phyloP scores from a whole-genome alignment of 2,329 filamentous ascomycete genomes.

The Talaromyces marneffei region DNA sequence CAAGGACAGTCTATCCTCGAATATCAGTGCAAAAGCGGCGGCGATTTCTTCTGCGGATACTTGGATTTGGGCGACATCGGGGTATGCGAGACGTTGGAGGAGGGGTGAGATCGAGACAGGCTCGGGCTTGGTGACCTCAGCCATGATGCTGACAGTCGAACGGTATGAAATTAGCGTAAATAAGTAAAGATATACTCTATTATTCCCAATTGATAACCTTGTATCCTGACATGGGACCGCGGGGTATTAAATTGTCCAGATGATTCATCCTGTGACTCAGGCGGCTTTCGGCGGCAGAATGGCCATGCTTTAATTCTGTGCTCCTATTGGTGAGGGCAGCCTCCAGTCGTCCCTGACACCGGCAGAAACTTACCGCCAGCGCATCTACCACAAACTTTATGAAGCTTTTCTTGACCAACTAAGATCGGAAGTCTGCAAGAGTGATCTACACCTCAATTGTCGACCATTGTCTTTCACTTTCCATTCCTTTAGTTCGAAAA shows the following conservation, averaged over 20 bases:
- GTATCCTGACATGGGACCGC: neutral
- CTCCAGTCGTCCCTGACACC: neutral
- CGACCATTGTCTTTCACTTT: neutral
- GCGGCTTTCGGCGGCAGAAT: conserved; percentile 15
- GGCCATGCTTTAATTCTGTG: neutral
- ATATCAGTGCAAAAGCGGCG: conserved; percentile 82
- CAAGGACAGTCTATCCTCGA: conserved; percentile 81
- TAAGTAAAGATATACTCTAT: neutral
- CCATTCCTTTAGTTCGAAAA: neutral
- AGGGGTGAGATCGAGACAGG: conserved; percentile 44
- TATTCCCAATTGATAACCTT: neutral
- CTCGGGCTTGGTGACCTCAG: conserved; percentile 29
- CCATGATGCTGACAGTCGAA: conserved; percentile 18
- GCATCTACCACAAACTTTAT: neutral
- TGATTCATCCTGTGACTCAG: conserved; percentile 1
- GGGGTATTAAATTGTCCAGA: neutral
- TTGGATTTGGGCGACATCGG: conserved; percentile 38
- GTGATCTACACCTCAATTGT: neutral
- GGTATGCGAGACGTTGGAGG: conserved; percentile 43
- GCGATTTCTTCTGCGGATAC: conserved; percentile 79
- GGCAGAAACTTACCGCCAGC: conserved; percentile 25
- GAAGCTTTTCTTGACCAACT: conserved; percentile 11
- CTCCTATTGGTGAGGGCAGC: neutral
- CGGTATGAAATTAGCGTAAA: neutral
- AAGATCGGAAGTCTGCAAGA: neutral